These are phyloP conservation scores for Metschnikowia koreensis DNA, from an alignment of 805 yeast genomes.

Conservation along the genomic window DNA sequence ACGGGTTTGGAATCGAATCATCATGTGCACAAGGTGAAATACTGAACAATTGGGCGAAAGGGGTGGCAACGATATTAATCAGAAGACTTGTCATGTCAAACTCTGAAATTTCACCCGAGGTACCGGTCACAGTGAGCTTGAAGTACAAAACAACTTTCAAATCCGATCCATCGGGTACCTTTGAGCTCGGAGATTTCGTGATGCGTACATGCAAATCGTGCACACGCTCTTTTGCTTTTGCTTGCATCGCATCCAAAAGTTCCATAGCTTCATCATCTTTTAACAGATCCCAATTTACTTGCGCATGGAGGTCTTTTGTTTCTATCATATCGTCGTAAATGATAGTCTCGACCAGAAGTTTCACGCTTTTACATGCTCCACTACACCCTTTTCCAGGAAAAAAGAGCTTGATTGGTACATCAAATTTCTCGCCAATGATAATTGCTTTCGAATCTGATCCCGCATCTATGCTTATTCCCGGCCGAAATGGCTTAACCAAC, in stretches of 20 bases:
- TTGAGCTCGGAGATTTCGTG: constrained; percentile 21
- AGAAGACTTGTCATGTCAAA: constrained; percentile 24
- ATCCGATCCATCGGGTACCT: constrained; percentile 6
- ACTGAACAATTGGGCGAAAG: constrained; percentile 23
- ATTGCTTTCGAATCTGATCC: constrained; percentile 14
- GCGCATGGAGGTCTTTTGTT: constrained; percentile 20
- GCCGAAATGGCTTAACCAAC: constrained; percentile 22
- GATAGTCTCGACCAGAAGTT: constrained; percentile 23
- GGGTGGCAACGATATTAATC: constrained; percentile 25
- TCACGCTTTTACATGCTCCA: constrained; percentile 21
- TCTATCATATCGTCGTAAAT: constrained; percentile 16
- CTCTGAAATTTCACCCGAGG: constrained; percentile 18
- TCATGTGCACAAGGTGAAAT: constrained; percentile 30
- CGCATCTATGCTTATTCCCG: constrained; percentile 21
- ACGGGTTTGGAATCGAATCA: constrained; percentile 38
- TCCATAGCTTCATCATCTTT: constrained; percentile 42
- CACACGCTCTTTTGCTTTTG: constrained; percentile 4
- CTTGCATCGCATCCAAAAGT: constrained; percentile 17
- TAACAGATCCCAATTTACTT: constrained; percentile 32
- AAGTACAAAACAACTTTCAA: constrained; percentile 22
- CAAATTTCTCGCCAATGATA: constrained; percentile 32
- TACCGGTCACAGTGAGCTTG: constrained; percentile 24
- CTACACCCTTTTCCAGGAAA: constrained; percentile 16
- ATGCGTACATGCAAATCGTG: constrained; percentile 24
- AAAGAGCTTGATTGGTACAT: constrained; percentile 21